Conservation (phyloP, 192 early-diverging fungal species). For the Backusella australiensis region DNA sequence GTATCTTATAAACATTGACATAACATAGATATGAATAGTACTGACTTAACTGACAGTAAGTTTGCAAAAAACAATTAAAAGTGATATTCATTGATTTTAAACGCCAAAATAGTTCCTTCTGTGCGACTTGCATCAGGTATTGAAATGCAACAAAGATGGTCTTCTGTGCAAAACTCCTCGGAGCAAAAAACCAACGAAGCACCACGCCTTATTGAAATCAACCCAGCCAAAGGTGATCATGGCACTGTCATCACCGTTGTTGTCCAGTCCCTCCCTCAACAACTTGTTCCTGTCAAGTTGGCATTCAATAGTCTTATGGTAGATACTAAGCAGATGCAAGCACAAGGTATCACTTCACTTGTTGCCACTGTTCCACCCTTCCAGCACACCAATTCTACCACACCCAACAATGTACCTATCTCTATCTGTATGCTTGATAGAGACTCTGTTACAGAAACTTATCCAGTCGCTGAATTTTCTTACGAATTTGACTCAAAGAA, state of each 20-base stretch:
- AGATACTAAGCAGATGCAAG: constrained; percentile 47
- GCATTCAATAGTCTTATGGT: constrained; percentile 49
- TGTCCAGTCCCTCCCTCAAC: constrained; percentile 11
- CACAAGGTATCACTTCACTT: constrained; percentile 42
- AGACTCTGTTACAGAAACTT: constrained; percentile 42
- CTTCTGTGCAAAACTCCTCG: neutral
- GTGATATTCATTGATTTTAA: neutral
- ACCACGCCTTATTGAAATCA: constrained; percentile 16
- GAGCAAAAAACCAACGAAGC: neutral
- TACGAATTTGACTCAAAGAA: constrained; percentile 24
- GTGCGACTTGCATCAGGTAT: constrained; percentile 25
- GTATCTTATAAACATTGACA: neutral
- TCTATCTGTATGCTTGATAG: constrained; percentile 43
- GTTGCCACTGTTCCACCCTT: constrained; percentile 42
- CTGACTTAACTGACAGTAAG: constrained; percentile 9
- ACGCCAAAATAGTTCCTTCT: constrained; percentile 6
- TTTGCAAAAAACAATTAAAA: neutral
- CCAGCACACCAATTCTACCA: constrained; percentile 37
- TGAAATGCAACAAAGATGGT: constrained; percentile 23
- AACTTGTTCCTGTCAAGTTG: constrained; percentile 27
- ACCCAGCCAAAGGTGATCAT: constrained; percentile 13
- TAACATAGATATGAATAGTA: neutral
- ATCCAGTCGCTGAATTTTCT: constrained; percentile 43
- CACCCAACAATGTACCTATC: constrained; percentile 38
- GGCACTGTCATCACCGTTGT: constrained; percentile 24